Conservation (phyloP, 306 rosid species). For the Rosa lucieae region DNA sequence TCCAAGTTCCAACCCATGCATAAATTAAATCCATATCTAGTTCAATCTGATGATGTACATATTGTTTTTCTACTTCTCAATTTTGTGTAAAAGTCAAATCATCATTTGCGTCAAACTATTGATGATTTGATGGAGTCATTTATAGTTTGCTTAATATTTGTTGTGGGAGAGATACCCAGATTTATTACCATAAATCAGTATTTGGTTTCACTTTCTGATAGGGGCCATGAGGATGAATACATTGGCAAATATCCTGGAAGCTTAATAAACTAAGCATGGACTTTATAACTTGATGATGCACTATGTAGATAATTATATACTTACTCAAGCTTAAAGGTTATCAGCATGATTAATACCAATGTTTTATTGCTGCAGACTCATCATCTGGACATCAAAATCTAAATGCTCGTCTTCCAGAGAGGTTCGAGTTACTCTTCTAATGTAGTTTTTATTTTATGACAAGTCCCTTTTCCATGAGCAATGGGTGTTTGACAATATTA, state of each 20-base stretch:
- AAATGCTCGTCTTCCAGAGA: slow-evolving; percentile 89
- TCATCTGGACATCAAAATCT: slow-evolving; percentile 78
- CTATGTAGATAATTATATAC: background rate
- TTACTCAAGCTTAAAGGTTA: background rate
- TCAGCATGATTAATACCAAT: background rate
- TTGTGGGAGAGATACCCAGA: background rate
- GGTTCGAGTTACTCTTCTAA: slow-evolving; percentile 44
- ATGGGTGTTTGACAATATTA: background rate
- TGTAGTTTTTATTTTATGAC: background rate
- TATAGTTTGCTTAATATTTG: background rate
- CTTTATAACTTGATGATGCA: background rate
- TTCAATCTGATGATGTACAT: background rate
- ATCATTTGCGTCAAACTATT: background rate
- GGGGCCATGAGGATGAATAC: background rate
- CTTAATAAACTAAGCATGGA: background rate
- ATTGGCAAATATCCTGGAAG: background rate
- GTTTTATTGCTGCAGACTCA: slow-evolving; percentile 50
- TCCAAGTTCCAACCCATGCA: background rate
- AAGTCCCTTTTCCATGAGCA: background rate
- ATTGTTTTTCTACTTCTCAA: background rate
- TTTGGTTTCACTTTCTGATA: background rate
- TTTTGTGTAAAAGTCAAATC: background rate
- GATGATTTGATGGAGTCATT: background rate
- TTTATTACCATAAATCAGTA: too few relatives aligned
- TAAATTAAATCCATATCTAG: background rate